Percentiles rank a stretch among this genome's conserved stretches.
phyloP scores from a whole-genome alignment of 2,329 filamentous ascomycete genomes.

The Westerdykella aurantiaca region DNA sequence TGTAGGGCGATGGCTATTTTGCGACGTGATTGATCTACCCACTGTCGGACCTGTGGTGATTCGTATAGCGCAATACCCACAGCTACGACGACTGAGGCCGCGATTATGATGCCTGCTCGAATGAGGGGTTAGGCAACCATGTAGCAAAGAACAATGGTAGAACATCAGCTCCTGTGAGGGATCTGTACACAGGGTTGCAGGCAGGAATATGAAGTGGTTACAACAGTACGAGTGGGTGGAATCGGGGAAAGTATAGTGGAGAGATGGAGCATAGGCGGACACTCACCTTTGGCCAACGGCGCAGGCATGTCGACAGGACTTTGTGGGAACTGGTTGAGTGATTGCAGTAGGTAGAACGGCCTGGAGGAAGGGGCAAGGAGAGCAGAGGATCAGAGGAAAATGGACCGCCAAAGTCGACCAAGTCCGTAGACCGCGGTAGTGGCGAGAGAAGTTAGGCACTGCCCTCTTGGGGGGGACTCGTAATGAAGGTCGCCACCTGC shows the following conservation, averaged over 20 bases:
- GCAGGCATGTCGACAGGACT: constrained; percentile 27
- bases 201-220: constrained; percentile 3
- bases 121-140: constrained; percentile 9
- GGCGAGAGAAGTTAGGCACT: too few relatives aligned
- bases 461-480: too few relatives aligned
- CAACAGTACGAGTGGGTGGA: constrained; percentile 3
- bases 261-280: constrained; percentile 15
- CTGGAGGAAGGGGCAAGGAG: too few relatives aligned
- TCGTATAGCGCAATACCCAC: constrained; percentile 60
- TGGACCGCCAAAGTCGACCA: too few relatives aligned
- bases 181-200: neutral
- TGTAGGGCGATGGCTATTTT: constrained; percentile 57
- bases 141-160: neutral
- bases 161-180: too few relatives aligned
- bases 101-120: constrained; percentile 55
- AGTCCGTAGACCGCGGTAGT: too few relatives aligned
- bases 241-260: constrained; percentile 3
- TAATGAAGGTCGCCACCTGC: too few relatives aligned
- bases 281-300: constrained; percentile 39
- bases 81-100: constrained; percentile 56
- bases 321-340: too few relatives aligned
- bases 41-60: constrained; percentile 57
- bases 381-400: too few relatives aligned
- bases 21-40: constrained; percentile 56
- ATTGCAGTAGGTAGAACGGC: too few relatives aligned